Percentiles rank a stretch among this genome's conserved stretches.
Conservation (phyloP, 257 asterid species). For the Penstemon barbatus region DNA sequence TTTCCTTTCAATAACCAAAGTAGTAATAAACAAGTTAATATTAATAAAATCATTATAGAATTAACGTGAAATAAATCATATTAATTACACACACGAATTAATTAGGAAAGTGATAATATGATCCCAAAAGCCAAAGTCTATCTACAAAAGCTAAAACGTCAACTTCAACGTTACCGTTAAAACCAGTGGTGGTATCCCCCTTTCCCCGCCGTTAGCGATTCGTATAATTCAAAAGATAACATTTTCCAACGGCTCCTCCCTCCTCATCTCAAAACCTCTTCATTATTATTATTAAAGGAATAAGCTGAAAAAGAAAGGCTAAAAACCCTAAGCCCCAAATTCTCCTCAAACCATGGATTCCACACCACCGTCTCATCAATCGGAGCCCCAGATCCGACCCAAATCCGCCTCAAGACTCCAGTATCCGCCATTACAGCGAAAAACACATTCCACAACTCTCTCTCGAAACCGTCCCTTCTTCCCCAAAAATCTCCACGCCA, state of each 20-base stretch:
- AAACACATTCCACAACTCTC: conserved; percentile 52
- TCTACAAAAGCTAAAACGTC: neutral
- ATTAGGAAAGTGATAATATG: no score
- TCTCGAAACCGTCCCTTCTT: conserved; percentile 63
- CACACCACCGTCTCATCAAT: conserved; percentile 51
- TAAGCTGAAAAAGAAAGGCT: conserved; percentile 16
- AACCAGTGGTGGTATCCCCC: conserved; percentile 22
- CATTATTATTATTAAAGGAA: neutral
- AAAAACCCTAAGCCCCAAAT: conserved; percentile 11
- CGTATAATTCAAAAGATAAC: conserved; percentile 24
- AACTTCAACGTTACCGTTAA: conserved; percentile 46
- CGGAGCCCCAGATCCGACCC: conserved; percentile 51
- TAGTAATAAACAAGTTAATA: no score
- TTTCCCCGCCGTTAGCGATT: conserved; percentile 36
- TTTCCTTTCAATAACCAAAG: no score
- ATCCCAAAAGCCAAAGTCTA: conserved; percentile 2
- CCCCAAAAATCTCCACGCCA: conserved; percentile 40
- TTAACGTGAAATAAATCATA: no score
- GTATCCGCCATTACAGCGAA: conserved; percentile 56
- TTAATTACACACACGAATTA: no score
- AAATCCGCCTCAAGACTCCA: conserved; percentile 72
- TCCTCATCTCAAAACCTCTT: conserved; percentile 26
- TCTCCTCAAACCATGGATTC: conserved; percentile 48
- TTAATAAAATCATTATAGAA: no score
- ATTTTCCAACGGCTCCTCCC: conserved; percentile 57